Conservation (phyloP, 2,329 filamentous ascomycete genomes). For the Botrytis galanthina region DNA sequence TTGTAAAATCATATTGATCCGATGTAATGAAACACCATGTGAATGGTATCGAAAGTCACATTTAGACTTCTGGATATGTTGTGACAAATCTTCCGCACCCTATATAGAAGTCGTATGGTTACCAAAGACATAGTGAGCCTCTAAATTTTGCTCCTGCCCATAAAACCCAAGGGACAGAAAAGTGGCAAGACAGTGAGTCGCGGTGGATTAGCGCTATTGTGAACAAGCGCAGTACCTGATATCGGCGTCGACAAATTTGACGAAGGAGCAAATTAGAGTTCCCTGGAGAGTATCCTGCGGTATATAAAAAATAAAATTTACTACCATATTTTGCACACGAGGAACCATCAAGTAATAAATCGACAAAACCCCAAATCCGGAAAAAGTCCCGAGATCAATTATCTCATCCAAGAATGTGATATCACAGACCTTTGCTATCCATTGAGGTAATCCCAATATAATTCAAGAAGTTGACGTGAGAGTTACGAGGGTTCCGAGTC, state of each 20-base stretch:
- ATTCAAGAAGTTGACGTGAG: not conserved
- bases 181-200: not conserved
- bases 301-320: not conserved
- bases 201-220: not conserved
- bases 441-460: not conserved
- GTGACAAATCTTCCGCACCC: not conserved
- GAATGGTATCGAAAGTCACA: not conserved
- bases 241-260: not conserved
- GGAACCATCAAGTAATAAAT: not conserved
- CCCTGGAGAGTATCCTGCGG: not conserved
- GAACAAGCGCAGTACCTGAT: not conserved
- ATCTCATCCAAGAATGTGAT: not conserved
- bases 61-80: not conserved
- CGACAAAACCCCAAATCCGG: not conserved
- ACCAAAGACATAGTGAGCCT: not conserved
- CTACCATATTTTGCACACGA: not conserved
- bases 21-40: not conserved
- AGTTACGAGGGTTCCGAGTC: not conserved
- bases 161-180: not conserved
- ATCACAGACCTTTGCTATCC: not conserved
- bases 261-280: not conserved
- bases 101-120: not conserved
- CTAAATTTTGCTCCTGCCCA: not conserved
- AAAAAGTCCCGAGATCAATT: not conserved
- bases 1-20: no score